These are phyloP conservation scores for Sporothrix luriei DNA, from an alignment of 2,329 filamentous ascomycete genomes.

Conservation along the genomic window DNA sequence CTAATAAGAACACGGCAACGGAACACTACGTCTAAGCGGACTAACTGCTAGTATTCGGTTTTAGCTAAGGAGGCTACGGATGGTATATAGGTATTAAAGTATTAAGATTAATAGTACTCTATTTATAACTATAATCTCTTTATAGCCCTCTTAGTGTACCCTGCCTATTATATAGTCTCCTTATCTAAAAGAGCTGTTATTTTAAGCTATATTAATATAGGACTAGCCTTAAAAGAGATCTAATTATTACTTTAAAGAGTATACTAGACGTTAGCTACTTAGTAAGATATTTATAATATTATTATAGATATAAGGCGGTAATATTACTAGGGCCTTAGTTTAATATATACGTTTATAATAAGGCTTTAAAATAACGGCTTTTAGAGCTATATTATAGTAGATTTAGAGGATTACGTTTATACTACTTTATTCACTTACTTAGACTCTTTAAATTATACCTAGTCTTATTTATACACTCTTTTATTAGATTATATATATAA, in stretches of 20 bases:
- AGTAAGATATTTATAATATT: not conserved
- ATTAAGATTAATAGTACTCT: not conserved
- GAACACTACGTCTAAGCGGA: too few relatives aligned
- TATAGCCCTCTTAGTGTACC: not conserved
- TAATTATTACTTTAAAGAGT: not conserved
- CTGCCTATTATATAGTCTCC: not conserved
- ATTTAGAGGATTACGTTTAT: not conserved
- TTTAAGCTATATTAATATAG: not conserved
- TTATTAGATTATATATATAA: too few relatives aligned
- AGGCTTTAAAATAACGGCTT: not conserved
- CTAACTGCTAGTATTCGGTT: not conserved
- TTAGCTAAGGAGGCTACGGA: not conserved
- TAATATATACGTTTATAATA: not conserved
- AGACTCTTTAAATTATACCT: too few relatives aligned
- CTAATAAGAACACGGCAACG: too few relatives aligned
- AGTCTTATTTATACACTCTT: too few relatives aligned
- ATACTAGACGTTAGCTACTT: not conserved
- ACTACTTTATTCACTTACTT: too few relatives aligned
- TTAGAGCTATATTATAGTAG: not conserved
- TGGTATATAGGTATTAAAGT: not conserved
- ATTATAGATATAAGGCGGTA: not conserved
- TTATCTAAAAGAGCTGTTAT: not conserved
- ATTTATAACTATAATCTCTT: not conserved
- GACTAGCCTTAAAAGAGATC: not conserved
- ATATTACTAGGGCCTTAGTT: slow-evolving; percentile 1